Base-by-base conservation (phyloP, 176 grass and related monocot genomes). In the Chrysopogon serrulatus region DNA sequence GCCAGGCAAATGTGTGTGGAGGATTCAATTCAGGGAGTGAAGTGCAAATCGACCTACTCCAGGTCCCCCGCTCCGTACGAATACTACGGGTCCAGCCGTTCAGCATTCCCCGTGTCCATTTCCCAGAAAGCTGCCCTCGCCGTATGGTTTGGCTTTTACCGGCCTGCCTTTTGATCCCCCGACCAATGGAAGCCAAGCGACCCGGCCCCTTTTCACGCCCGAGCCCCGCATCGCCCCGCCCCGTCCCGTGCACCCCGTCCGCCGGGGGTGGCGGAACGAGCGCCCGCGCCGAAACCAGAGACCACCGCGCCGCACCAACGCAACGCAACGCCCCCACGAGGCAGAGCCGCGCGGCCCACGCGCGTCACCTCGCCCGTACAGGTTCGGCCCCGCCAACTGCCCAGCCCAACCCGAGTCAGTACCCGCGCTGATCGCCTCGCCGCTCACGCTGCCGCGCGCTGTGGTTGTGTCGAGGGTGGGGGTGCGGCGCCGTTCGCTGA, bases 121-220 rank as follows among this genome's bases (percentile, higher is more conserved):
- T 53, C 80, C 59, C 59, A 74, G 60, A 66, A 83, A 87, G 88
- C 68, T 83, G 68, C 26, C 23, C 12, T n/a, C 7, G 78, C 74
- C 84, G 67, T 83, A 51, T 83, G 9, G 65, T 40, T 90, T 87
- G 88, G 84, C 79, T 68, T 90, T 86, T 83, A 83, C 84, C 39
- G 74, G 10, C 23, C 49, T 37, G 21, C 49, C 80, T 40, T 83
- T 65, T 79, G 37, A 74, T 86, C 60, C 74, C 62, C 67, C 48
- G 74, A 73, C 84, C 88, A 78, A 86, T 82, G 23, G 53, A 86
- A 72, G 54, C 83, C 33, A 44, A 8, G 19, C 51, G 8, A 1
- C 23, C 15, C 43, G 8, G 18, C 39, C 70, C 78, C 42, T 83
- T 42, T 43, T 5, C 30, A 19, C 14, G 73, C 42, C 4, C 4